phyloP scores from a whole-genome alignment of 192 early-diverging fungal species.

The Podila minutissima region DNA sequence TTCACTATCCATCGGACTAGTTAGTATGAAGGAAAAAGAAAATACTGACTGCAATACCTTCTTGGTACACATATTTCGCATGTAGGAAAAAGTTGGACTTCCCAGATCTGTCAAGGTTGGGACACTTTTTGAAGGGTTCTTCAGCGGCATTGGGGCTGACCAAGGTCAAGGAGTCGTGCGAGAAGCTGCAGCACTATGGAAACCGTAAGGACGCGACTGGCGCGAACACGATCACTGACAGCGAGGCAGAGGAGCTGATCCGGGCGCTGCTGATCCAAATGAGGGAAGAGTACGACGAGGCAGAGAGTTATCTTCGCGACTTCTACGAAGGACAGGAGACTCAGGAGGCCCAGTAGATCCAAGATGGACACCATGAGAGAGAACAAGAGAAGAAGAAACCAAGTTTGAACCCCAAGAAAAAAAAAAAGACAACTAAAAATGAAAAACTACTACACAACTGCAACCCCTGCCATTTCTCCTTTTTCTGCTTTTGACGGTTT shows the following conservation, averaged over 20 bases:
- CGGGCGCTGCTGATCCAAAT: constrained; percentile 63
- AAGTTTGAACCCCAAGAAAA: not conserved
- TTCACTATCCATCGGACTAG: not conserved
- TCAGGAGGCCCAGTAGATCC: not conserved
- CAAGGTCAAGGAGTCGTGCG: constrained; percentile 86
- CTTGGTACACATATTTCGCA: not conserved
- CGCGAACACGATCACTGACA: constrained; percentile 60
- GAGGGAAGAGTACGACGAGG: constrained; percentile 77
- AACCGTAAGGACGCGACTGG: constrained; percentile 72
- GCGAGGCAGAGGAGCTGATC: constrained; percentile 71
- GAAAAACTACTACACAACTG: not conserved
- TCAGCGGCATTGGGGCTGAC: constrained; percentile 88
- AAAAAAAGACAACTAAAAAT: constrained; percentile 4
- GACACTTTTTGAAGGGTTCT: constrained; percentile 94
- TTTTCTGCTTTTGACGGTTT: not conserved
- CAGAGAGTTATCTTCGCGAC: constrained; percentile 75
- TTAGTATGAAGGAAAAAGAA: not conserved
- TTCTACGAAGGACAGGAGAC: constrained; percentile 71
- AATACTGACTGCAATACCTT: not conserved
- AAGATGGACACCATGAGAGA: not conserved
- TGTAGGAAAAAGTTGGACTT: constrained; percentile 70
- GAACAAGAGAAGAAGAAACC: not conserved
- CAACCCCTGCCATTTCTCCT: not conserved
- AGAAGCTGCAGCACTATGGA: constrained; percentile 89
- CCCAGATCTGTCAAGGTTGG: constrained; percentile 77